Evolutionary conservation across 225 moss, liverwort and hornwort species (phyloP).

Genomic region (Marchantia polymorpha): DNA sequence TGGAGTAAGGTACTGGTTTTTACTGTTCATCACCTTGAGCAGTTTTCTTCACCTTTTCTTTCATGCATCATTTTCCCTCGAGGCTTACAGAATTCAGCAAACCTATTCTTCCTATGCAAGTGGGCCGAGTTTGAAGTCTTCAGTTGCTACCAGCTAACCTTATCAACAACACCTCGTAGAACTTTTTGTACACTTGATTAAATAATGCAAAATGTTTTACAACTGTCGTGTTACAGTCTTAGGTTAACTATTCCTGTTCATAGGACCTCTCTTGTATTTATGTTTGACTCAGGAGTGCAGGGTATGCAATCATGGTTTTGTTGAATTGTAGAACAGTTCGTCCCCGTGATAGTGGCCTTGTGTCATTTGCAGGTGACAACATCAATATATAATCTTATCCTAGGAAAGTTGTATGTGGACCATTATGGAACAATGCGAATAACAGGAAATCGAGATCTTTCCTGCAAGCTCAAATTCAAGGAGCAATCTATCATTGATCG

Average conservation of each 20-base stretch:
- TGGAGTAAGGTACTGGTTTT: slow-evolving; percentile 85
- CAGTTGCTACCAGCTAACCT: neutral
- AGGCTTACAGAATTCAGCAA: neutral
- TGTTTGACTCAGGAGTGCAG: neutral
- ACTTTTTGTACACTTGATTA: no score
- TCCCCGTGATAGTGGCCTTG: slow-evolving; percentile 6
- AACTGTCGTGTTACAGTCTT: neutral
- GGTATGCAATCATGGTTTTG: neutral
- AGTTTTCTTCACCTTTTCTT: neutral
- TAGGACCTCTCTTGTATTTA: neutral
- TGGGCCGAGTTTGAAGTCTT: neutral
- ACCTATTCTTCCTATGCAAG: neutral
- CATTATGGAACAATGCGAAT: slow-evolving; percentile 99
- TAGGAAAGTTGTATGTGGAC: slow-evolving; percentile 97
- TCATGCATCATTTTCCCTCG: neutral
- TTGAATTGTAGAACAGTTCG: neutral
- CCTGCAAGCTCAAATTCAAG: slow-evolving; percentile 92
- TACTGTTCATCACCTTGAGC: neutral
- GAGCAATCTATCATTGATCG: slow-evolving; percentile 99
- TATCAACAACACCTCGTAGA: no score
- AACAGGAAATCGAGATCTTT: slow-evolving; percentile 77
- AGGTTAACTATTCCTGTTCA: neutral
- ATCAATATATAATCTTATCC: slow-evolving; percentile 95
- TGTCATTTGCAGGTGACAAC: slow-evolving; percentile 75
- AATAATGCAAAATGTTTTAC: neutral